These are phyloP conservation scores for Aquilaria agallochum DNA, from an alignment of 441 rosid genomes.

Conservation along the genomic window DNA sequence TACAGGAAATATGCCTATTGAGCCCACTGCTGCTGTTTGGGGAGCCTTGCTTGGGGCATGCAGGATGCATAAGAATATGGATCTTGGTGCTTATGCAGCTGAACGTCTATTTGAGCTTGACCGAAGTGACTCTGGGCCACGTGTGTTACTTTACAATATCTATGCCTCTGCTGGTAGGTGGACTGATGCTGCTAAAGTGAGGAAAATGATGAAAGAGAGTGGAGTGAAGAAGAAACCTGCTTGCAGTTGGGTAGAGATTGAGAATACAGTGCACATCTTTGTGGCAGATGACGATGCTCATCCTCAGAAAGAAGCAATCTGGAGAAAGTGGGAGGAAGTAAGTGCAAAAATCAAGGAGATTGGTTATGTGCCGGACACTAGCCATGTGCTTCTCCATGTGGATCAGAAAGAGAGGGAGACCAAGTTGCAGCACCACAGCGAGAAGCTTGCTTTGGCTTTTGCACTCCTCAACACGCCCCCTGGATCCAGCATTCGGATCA, in stretches of 20 bases:
- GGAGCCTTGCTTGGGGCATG: constrained; percentile 56
- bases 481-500: constrained; percentile 33
- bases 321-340: constrained; percentile 27
- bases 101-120: constrained; percentile 37
- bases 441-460: constrained; percentile 44
- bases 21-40: constrained; percentile 44
- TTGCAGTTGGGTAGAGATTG: constrained; percentile 44
- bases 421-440: constrained; percentile 39
- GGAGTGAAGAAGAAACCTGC: constrained; percentile 42
- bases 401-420: constrained; percentile 34
- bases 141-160: constrained; percentile 32
- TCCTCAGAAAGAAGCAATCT: constrained; percentile 30
- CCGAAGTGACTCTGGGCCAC: constrained; percentile 31
- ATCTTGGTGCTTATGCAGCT: constrained; percentile 42
- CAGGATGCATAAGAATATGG: constrained; percentile 45
- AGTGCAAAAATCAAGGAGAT: constrained; percentile 28
- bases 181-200: constrained; percentile 35
- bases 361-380: constrained; percentile 37
- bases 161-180: constrained; percentile 43
- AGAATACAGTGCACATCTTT: constrained; percentile 28
- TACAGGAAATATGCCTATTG: constrained; percentile 35
- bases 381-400: constrained; percentile 33
- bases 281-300: constrained; percentile 37
- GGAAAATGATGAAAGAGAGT: constrained; percentile 32
- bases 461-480: constrained; percentile 30